Conservation (phyloP, 768 basidiomycete species). For the Pilatotrama ljubarskyi region DNA sequence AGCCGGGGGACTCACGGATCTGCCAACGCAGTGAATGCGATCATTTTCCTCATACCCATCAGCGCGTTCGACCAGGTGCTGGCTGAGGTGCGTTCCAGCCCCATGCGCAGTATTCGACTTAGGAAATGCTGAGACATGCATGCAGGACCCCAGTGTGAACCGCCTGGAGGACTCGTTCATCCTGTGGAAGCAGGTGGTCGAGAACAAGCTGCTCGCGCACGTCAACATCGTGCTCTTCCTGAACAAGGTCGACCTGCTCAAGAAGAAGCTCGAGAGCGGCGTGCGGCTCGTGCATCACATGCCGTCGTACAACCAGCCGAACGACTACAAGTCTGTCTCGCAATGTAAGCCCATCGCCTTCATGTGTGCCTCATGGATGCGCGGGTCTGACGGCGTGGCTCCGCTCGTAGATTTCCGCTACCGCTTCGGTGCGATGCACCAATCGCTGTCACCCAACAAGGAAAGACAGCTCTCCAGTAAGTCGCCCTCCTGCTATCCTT, state of each 20-base stretch:
- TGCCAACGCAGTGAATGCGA: conserved; percentile 64
- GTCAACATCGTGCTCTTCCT: conserved; percentile 82
- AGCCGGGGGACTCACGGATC: conserved; percentile 7
- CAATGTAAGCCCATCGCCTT: conserved; percentile 53
- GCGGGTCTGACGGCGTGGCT: not conserved
- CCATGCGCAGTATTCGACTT: not conserved
- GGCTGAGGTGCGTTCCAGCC: conserved; percentile 56
- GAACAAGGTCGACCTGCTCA: conserved; percentile 79
- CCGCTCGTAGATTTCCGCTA: conserved; percentile 62
- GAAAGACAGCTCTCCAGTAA: conserved; percentile 72
- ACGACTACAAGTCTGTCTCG: conserved; percentile 75
- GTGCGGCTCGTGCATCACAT: conserved; percentile 71
- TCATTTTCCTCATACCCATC: conserved; percentile 87
- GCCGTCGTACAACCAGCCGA: conserved; percentile 69
- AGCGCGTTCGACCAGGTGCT: conserved; percentile 87
- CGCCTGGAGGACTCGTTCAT: conserved; percentile 77
- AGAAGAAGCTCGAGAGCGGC: conserved; percentile 76
- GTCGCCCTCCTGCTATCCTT: conserved; percentile 26
- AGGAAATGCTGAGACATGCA: not conserved
- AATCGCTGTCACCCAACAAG: conserved; percentile 65
- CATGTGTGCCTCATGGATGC: not conserved
- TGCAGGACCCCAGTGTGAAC: conserved; percentile 71
- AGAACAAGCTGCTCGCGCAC: conserved; percentile 69
- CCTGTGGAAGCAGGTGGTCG: conserved; percentile 71
- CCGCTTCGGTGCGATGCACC: conserved; percentile 72